Evolutionary conservation across 169 alveolate species (phyloP).

Genomic region (Plasmodium knowlesi): DNA sequence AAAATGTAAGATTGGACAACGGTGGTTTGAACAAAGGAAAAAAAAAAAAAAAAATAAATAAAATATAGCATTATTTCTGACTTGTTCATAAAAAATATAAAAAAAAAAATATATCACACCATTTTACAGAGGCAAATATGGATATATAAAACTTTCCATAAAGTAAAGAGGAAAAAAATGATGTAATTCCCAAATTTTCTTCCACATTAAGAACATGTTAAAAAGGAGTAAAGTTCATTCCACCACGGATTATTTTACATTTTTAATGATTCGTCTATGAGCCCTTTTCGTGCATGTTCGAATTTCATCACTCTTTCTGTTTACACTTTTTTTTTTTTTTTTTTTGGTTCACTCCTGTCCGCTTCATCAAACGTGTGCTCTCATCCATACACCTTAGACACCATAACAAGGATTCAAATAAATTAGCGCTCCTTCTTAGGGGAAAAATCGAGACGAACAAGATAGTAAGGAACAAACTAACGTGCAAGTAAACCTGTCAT

Average conservation of each 20-base stretch:
- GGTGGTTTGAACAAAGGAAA: background rate
- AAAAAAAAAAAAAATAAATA: background rate
- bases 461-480: background rate
- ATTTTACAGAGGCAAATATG: background rate
- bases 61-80: background rate
- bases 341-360: background rate
- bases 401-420: background rate
- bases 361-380: background rate
- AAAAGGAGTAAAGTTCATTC: background rate
- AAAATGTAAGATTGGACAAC: background rate
- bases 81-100: background rate
- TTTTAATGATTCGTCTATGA: background rate
- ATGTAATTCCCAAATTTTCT: background rate
- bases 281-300: background rate
- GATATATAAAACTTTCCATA: background rate
- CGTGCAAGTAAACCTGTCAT: background rate
- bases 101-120: background rate
- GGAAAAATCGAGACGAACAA: background rate
- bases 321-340: background rate
- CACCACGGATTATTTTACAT: background rate
- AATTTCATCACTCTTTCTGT: background rate
- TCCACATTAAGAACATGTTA: background rate
- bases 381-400: background rate
- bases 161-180: background rate
- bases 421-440: background rate